These are phyloP conservation scores for Yueomyces sinensis DNA, from an alignment of 805 yeast genomes.

Conservation along the genomic window DNA sequence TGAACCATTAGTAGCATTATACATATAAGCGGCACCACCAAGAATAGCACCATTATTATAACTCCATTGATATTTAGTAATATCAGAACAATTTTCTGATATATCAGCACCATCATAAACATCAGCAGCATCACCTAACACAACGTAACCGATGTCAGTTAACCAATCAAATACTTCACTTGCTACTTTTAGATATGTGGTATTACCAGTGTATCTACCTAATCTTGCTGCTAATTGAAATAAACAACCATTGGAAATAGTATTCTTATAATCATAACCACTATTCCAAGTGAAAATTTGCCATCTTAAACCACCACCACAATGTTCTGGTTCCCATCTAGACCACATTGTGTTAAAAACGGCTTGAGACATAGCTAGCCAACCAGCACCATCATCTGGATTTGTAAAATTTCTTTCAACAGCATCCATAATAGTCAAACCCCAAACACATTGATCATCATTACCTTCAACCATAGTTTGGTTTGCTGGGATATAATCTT, in stretches of 20 bases:
- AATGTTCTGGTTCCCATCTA: constrained; percentile 43
- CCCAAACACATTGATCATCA: constrained; percentile 66
- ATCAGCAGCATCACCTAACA: constrained; percentile 36
- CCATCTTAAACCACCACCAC: constrained; percentile 62
- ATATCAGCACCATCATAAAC: constrained; percentile 68
- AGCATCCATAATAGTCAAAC: constrained; percentile 47
- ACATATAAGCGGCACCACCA: constrained; percentile 59
- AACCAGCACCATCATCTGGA: constrained; percentile 33
- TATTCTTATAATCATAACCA: constrained; percentile 51
- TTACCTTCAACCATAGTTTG: constrained; percentile 60
- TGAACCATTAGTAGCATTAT: constrained; percentile 42
- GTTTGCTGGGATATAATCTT: constrained; percentile 47
- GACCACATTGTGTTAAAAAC: constrained; percentile 41
- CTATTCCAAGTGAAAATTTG: constrained; percentile 48
- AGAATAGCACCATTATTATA: constrained; percentile 59
- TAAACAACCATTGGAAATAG: constrained; percentile 52
- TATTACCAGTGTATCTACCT: constrained; percentile 43
- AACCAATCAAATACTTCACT: constrained; percentile 49
- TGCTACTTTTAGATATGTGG: constrained; percentile 37
- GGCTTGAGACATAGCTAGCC: constrained; percentile 47
- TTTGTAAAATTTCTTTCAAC: constrained; percentile 44
- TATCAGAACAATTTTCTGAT: constrained; percentile 45
- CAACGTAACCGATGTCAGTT: constrained; percentile 33
- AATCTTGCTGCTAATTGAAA: constrained; percentile 52
- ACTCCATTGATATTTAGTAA: constrained; percentile 45